Percentiles rank a stretch among this genome's conserved stretches.
Conservation (phyloP, 2,329 filamentous ascomycete species). For the Pyrenochaeta sp. region DNA sequence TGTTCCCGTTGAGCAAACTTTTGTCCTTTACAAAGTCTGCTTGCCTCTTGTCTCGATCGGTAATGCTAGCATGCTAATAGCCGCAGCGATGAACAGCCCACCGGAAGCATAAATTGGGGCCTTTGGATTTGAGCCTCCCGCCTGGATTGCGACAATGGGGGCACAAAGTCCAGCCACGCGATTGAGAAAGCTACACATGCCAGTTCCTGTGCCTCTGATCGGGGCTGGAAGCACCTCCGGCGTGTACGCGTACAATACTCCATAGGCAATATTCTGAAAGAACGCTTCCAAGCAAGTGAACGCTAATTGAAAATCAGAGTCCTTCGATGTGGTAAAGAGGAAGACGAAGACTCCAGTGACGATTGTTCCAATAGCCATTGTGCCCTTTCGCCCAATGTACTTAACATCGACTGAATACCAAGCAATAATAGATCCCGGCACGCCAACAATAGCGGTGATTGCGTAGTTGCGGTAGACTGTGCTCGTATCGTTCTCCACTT, state of each 20-base stretch:
- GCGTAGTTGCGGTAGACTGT: constrained; percentile 79
- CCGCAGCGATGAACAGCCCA: constrained; percentile 53
- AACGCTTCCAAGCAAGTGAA: constrained; percentile 75
- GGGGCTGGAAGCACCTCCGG: constrained; percentile 79
- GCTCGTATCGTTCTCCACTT: constrained; percentile 27
- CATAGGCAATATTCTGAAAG: constrained; percentile 67
- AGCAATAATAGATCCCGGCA: constrained; percentile 78
- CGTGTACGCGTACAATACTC: constrained; percentile 78
- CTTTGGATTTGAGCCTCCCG: constrained; percentile 47
- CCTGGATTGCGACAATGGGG: constrained; percentile 67
- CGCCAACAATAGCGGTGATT: constrained; percentile 78
- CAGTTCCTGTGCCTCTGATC: constrained; percentile 74
- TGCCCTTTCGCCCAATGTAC: constrained; percentile 75
- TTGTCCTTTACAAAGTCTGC: constrained; percentile 46
- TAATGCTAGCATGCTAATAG: constrained; percentile 51
- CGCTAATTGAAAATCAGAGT: constrained; percentile 65
- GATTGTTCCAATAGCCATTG: constrained; percentile 72
- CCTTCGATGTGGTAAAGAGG: constrained; percentile 66
- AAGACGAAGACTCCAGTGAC: constrained; percentile 74
- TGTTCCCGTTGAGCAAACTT: background rate
- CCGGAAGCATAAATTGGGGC: constrained; percentile 54
- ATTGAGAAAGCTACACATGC: constrained; percentile 76
- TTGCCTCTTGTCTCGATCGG: constrained; percentile 55
- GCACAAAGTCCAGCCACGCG: constrained; percentile 71
- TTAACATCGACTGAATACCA: constrained; percentile 76